Evolutionary conservation across 1,139 yeast genomes (phyloP).

Genomic region (Yamadazyma pseudoaaseri): DNA sequence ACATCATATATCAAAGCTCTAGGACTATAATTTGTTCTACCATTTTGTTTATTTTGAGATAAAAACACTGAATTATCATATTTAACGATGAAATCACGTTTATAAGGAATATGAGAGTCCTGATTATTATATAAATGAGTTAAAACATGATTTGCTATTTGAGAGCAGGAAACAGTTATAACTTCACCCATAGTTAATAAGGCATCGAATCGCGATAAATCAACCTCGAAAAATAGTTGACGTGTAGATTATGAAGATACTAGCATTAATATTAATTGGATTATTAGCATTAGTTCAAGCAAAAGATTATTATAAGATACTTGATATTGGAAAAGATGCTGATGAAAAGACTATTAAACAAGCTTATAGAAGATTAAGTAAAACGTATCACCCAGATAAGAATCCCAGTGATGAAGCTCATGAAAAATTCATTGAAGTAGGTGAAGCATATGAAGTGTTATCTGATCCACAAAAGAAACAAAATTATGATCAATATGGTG

Average conservation of each 20-base stretch:
- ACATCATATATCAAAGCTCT: conserved; percentile 79
- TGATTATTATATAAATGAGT: conserved; percentile 83
- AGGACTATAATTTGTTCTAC: conserved; percentile 68
- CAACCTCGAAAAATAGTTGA: conserved; percentile 6
- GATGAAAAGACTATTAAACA: conserved; percentile 79
- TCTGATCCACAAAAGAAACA: conserved; percentile 70
- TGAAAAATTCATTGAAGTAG: conserved; percentile 82
- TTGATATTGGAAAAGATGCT: conserved; percentile 73
- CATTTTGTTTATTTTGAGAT: conserved; percentile 34
- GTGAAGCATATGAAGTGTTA: conserved; percentile 90
- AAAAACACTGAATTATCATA: conserved; percentile 36
- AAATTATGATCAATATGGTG: conserved; percentile 79
- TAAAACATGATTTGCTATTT: conserved; percentile 65
- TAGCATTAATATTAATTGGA: conserved; percentile 7
- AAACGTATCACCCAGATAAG: conserved; percentile 94
- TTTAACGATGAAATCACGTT: conserved; percentile 21
- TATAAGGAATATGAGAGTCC: conserved; percentile 64
- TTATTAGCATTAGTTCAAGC: conserved; percentile 13
- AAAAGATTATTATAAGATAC: conserved; percentile 37
- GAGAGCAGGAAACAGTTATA: conserved; percentile 69
- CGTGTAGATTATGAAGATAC: conserved; percentile 10
- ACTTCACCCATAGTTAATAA: conserved; percentile 60
- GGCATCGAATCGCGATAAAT: conserved; percentile 1
- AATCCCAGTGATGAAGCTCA: conserved; percentile 82
- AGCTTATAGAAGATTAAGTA: conserved; percentile 81